A percentile compares a stretch with the other conserved stretches of the same genome.
Evolutionary conservation across 2,329 filamentous ascomycete species (phyloP).

Genomic region (Hypoxylon sp.): DNA sequence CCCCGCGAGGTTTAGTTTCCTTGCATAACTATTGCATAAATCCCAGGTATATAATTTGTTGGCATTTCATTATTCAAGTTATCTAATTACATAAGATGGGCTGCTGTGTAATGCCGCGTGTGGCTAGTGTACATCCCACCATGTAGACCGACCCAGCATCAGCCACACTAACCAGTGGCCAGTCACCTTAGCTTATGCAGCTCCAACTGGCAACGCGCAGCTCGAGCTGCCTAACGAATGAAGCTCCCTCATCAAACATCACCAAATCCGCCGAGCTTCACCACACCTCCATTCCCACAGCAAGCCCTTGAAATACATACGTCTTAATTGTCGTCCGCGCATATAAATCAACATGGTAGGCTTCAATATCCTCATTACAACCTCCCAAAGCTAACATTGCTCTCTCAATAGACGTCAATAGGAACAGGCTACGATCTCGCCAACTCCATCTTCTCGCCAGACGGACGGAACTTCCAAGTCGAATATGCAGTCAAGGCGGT

Average conservation of each 20-base stretch:
- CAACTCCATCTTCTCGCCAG: conserved; percentile 99
- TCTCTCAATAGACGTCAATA: conserved; percentile 86
- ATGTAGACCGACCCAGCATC: background rate
- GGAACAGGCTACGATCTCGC: conserved; percentile 99
- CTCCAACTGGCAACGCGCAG: conserved; percentile 50
- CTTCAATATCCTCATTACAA: conserved; percentile 1
- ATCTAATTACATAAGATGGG: background rate
- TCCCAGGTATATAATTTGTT: background rate
- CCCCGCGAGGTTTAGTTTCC: background rate
- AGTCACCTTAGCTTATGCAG: conserved; percentile 18
- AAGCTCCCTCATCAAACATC: conserved; percentile 41
- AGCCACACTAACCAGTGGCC: conserved; percentile 11
- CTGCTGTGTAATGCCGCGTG: background rate
- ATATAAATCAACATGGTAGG: conserved; percentile 44
- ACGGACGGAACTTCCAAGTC: conserved; percentile 98
- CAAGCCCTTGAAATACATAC: conserved; percentile 8
- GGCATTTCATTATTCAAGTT: background rate
- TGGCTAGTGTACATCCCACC: background rate
- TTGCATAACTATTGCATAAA: conserved; percentile 1
- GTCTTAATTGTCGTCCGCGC: background rate
- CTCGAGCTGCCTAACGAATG: conserved; percentile 51
- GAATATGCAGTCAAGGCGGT: conserved; percentile 99
- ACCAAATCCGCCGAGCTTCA: conserved; percentile 43
- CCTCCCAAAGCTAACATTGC: conserved; percentile 32
- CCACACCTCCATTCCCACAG: conserved; percentile 11